Conservation (phyloP, 1,139 yeast genomes). For the Saccharomycopsis hybrid region DNA sequence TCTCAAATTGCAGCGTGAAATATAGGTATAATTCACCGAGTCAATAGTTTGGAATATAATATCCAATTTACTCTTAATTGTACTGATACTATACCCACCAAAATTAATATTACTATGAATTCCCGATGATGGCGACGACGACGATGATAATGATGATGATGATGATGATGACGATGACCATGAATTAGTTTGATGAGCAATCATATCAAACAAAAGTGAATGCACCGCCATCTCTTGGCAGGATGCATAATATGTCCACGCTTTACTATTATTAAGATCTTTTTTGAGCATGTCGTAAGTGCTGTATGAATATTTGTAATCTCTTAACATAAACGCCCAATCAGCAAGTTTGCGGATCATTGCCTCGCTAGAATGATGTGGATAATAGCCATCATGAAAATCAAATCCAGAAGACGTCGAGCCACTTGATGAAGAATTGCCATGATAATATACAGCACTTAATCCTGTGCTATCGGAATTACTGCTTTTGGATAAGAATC, state of each 20-base stretch:
- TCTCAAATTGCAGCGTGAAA: constrained; percentile 59
- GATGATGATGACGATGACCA: too few relatives aligned
- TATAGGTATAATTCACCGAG: constrained; percentile 52
- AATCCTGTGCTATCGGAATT: not conserved
- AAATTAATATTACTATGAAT: too few relatives aligned
- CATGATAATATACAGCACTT: too few relatives aligned
- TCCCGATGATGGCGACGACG: too few relatives aligned
- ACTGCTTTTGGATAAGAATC: constrained; percentile 34
- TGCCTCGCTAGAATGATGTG: constrained; percentile 63
- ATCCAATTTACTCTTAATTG: constrained; percentile 33
- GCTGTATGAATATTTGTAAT: constrained; percentile 77
- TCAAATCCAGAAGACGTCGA: too few relatives aligned
- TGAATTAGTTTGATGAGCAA: constrained; percentile 58
- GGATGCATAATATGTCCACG: constrained; percentile 79
- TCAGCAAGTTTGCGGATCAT: constrained; percentile 79
- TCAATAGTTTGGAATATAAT: constrained; percentile 63
- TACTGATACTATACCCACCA: too few relatives aligned
- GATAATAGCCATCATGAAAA: constrained; percentile 46
- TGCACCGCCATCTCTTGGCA: constrained; percentile 83
- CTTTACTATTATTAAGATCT: constrained; percentile 72
- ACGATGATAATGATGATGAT: too few relatives aligned
- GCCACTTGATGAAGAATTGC: not conserved
- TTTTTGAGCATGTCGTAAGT: constrained; percentile 78
- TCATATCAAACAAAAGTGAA: constrained; percentile 58
- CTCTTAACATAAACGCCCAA: constrained; percentile 84